These are phyloP conservation scores for Fragaria iinumae DNA, from an alignment of 306 rosid genomes.

Conservation along the genomic window DNA sequence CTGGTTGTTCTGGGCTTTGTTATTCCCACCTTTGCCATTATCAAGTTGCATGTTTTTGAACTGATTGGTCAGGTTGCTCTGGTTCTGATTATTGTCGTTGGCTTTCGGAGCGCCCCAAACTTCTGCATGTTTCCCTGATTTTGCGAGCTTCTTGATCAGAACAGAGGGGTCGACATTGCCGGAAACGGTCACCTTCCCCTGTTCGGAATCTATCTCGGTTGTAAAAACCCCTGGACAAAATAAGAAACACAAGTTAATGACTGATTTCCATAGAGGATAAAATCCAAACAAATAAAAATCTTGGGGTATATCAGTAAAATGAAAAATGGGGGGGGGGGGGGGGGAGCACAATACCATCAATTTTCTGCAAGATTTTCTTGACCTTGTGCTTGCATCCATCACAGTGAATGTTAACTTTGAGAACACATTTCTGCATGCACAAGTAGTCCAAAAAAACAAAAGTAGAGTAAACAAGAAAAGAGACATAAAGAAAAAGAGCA, in stretches of 20 bases:
- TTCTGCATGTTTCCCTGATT: constrained; percentile 93
- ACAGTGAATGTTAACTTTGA: constrained; percentile 94
- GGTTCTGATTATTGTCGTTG: constrained; percentile 36
- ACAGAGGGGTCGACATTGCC: constrained; percentile 83
- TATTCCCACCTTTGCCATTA: constrained; percentile 51
- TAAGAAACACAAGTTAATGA: neutral
- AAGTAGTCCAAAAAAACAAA: constrained; percentile 38
- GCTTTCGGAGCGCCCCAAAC: constrained; percentile 68
- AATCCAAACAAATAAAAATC: neutral
- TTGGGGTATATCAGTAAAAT: neutral
- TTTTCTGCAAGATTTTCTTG: constrained; percentile 89
- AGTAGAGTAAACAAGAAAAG: constrained; percentile 24
- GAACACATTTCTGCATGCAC: constrained; percentile 83
- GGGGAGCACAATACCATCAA: constrained; percentile 55
- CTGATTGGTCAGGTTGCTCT: constrained; percentile 52
- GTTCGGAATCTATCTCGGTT: constrained; percentile 82
- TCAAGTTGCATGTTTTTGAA: constrained; percentile 66
- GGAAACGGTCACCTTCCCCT: constrained; percentile 84
- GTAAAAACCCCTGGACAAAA: constrained; percentile 66
- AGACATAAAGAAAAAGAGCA: constrained; percentile 1
- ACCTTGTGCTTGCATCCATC: constrained; percentile 95
- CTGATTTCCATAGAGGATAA: neutral
- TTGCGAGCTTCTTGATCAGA: constrained; percentile 78
- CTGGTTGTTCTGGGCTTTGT: constrained; percentile 37
- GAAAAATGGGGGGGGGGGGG: neutral